Base-by-base conservation (phyloP, 257 asterid genomes). In the Fraxinus quadrangulata region DNA sequence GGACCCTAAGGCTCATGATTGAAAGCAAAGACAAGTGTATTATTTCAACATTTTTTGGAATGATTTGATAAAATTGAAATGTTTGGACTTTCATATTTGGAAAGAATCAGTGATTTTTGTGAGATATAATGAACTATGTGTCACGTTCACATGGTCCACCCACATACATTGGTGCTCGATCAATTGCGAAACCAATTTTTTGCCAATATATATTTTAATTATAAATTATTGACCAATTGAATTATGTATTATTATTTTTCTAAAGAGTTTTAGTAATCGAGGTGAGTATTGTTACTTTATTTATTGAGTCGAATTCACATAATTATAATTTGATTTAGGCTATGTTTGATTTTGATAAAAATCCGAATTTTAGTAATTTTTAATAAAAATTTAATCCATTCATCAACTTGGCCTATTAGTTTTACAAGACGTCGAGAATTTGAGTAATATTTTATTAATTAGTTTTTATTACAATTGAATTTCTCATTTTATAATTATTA, bases 381-480 rank as follows among this genome's bases (percentile, higher is more conserved):
- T 31, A 0, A 31, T 33, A 33, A 33, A 6, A 34, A 34, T 34
- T 34, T 34, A 34, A 70, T 21, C 24, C 80, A 73, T 16, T 24
- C 80, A 70, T 70, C 73, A 68, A 54, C 16, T 6, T 30, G 12
- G 42, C 70, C 17, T 54, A 31, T 70, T 31, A 75, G 70, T 24
- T 72, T 77, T 76, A 72, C n/a, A 21, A 67, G 47, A 47, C 75
- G 70, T 34, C 59, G 33, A 5, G 40, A 69, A 33, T 45, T 19
- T 34, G 5, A 33, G 10, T 8, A 26, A 59, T 75, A 54, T 68
- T 8, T 8, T 39, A 8, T 8, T 16, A 49, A 49, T 12, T 40
- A 40, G 13, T 1, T 39, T 8, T 8, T 39, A 34, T 34, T 34
- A 34, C 39, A 34, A 34, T 34, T 34, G 39, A 34, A 34, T 4